These are phyloP conservation scores for Tephrocybe rancida DNA, from an alignment of 768 basidiomycete species.

Conservation along the genomic window DNA sequence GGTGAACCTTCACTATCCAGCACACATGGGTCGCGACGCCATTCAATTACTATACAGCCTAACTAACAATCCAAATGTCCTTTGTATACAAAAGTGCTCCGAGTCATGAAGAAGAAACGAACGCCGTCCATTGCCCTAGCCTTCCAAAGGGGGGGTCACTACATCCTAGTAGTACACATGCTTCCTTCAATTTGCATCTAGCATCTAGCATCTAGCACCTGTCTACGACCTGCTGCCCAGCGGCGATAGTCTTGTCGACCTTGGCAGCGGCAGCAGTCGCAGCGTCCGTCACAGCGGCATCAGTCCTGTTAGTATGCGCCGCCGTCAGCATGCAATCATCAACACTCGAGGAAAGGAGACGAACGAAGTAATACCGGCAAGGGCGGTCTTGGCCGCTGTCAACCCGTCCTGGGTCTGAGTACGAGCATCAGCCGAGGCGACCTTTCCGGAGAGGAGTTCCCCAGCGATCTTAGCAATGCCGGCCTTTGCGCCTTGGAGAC, in stretches of 20 bases:
- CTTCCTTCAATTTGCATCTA: too few species aligned
- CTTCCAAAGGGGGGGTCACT: too few species aligned
- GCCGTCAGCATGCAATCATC: neutral
- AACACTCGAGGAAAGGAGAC: neutral
- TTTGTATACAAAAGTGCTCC: neutral
- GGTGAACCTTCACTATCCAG: too few species aligned
- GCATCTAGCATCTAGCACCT: conserved; percentile 20
- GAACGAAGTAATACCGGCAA: conserved; percentile 26
- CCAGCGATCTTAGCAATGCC: conserved; percentile 26
- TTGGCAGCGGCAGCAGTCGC: conserved; percentile 18
- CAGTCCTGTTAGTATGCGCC: conserved; percentile 11
- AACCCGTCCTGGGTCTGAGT: conserved; percentile 23
- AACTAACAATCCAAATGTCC: neutral
- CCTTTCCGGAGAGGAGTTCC: conserved; percentile 19
- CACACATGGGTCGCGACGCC: neutral
- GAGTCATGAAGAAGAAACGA: neutral
- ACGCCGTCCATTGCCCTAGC: neutral
- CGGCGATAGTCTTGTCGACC: conserved; percentile 23
- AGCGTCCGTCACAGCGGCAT: conserved; percentile 21
- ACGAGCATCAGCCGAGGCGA: conserved; percentile 25
- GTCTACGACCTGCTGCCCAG: conserved; percentile 22
- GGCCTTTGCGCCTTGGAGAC: conserved; percentile 22
- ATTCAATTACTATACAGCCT: neutral
- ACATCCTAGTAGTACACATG: too few species aligned
- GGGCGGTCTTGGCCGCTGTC: conserved; percentile 20